These are phyloP conservation scores for Ligustrum vulgare DNA, from an alignment of 257 asterid species.

Conservation along the genomic window DNA sequence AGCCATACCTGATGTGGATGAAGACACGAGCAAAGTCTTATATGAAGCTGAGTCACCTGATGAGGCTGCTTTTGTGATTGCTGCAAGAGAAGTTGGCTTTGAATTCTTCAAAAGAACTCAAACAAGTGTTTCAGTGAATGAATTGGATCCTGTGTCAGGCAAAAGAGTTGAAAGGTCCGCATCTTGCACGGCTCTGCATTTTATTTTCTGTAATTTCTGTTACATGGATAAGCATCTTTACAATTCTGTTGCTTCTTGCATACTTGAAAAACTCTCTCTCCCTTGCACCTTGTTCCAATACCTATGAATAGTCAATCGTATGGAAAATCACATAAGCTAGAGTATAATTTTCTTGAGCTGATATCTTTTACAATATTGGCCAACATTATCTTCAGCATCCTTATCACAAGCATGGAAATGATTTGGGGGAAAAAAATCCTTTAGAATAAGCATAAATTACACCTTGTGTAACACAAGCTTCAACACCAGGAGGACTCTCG, in stretches of 20 bases:
- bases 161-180: constrained; percentile 70
- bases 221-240: constrained; percentile 4
- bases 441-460: not conserved
- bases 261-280: not conserved
- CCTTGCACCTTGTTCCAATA: not conserved
- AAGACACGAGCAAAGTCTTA: constrained; percentile 51
- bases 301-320: not conserved
- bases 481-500: not conserved
- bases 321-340: not conserved
- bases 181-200: constrained; percentile 11
- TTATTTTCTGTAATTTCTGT: not conserved
- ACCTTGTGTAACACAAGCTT: not conserved
- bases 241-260: not conserved
- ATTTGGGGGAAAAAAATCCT: not conserved
- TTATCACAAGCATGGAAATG: not conserved
- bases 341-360: not conserved
- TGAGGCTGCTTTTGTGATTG: constrained; percentile 95
- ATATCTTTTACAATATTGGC: not conserved
- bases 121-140: constrained; percentile 59
- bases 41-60: constrained; percentile 99
- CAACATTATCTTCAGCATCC: not conserved
- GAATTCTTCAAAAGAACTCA: constrained; percentile 82
- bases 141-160: constrained; percentile 58
- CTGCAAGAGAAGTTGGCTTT: constrained; percentile 88
- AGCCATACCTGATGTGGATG: constrained; percentile 86